Conservation (phyloP, 2,329 filamentous ascomycete genomes). For the Hymenotorrendiella dingleyae region DNA sequence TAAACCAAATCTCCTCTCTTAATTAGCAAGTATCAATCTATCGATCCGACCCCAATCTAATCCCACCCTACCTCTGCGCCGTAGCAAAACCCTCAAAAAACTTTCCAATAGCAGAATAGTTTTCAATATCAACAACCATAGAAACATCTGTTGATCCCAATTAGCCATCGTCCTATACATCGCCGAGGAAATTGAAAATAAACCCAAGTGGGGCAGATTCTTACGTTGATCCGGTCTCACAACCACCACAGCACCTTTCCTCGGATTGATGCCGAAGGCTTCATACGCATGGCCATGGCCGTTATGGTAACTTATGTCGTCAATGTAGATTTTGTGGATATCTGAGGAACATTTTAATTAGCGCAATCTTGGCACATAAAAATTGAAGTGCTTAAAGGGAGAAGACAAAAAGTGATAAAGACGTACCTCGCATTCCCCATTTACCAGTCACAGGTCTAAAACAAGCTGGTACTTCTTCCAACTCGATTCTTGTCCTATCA, state of each 20-base stretch:
- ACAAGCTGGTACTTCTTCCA: conserved; percentile 46
- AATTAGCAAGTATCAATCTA: too few relatives aligned
- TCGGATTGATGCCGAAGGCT: conserved; percentile 44
- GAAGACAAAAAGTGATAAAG: too few relatives aligned
- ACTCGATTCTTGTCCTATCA: conserved; percentile 41
- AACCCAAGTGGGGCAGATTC: conserved; percentile 21
- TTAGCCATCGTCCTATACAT: neutral
- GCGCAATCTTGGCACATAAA: too few relatives aligned
- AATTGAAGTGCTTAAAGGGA: too few relatives aligned
- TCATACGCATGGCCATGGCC: conserved; percentile 54
- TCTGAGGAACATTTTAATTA: conserved; percentile 37
- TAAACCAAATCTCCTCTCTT: too few relatives aligned
- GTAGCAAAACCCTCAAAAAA: neutral
- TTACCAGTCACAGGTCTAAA: conserved; percentile 53
- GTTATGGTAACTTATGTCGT: conserved; percentile 48
- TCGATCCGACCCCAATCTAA: too few relatives aligned
- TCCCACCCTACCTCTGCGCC: too few relatives aligned
- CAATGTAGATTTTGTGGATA: conserved; percentile 52
- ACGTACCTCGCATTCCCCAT: conserved; percentile 47
- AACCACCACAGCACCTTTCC: conserved; percentile 42
- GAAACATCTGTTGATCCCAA: neutral
- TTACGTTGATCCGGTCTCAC: conserved; percentile 58
- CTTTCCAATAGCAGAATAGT: neutral
- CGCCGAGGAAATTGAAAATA: too few relatives aligned
- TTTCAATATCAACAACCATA: neutral